Evolutionary conservation across 2,329 filamentous ascomycete species (phyloP).

Genomic region (Arachnomyces sp.): DNA sequence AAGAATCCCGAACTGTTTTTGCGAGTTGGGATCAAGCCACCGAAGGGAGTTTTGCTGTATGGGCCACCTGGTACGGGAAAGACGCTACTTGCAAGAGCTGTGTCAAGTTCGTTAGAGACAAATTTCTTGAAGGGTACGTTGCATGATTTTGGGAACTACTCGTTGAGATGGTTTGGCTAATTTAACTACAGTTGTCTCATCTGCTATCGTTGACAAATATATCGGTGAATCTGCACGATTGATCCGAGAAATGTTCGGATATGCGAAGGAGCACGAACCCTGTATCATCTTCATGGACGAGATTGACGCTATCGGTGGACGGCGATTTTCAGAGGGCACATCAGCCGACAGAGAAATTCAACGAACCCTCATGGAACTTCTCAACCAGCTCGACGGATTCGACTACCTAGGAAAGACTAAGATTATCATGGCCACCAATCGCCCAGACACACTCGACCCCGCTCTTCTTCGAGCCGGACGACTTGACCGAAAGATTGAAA

Average conservation of each 20-base stretch:
- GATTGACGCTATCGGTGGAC: conserved; percentile 95
- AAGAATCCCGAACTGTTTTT: conserved; percentile 98
- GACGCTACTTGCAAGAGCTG: conserved; percentile 85
- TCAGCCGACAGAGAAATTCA: conserved; percentile 98
- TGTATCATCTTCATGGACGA: conserved; percentile 99
- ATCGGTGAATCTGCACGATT: conserved; percentile 96
- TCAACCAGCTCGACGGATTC: conserved; percentile 98
- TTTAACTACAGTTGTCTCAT: conserved; percentile 70
- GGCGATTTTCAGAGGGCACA: conserved; percentile 93
- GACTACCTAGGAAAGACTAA: conserved; percentile 99
- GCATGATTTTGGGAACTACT: not conserved
- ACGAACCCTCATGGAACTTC: conserved; percentile 93
- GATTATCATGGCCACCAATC: conserved; percentile 99
- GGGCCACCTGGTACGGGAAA: conserved; percentile 96
- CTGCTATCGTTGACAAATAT: conserved; percentile 98
- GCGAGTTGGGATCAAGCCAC: conserved; percentile 95
- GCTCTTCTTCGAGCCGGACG: conserved; percentile 83
- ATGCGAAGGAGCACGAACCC: conserved; percentile 97
- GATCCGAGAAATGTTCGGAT: conserved; percentile 99
- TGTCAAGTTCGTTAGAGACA: conserved; percentile 92
- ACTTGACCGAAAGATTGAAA: conserved; percentile 96
- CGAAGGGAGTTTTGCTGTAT: conserved; percentile 93
- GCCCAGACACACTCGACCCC: conserved; percentile 90
- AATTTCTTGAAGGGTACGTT: conserved; percentile 89
- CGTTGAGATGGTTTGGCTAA: conserved; percentile 4